Conservation (phyloP, 2,329 filamentous ascomycete species). For the Aspergillus flavus region DNA sequence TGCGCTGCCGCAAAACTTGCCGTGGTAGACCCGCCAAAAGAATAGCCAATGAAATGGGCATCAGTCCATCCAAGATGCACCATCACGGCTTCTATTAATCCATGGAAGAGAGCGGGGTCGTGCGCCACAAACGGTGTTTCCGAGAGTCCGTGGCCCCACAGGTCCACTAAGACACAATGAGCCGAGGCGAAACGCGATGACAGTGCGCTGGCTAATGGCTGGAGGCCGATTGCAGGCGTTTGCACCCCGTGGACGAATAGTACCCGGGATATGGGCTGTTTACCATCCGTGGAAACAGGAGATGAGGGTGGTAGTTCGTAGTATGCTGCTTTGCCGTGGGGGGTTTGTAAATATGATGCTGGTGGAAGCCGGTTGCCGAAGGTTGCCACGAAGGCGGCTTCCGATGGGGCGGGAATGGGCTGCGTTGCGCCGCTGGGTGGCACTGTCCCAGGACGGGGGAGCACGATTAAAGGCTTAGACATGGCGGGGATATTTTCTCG, state of each 20-base stretch:
- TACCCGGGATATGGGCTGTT: conserved; percentile 28
- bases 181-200: conserved; percentile 38
- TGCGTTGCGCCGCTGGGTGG: neutral
- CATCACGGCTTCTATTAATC: conserved; percentile 45
- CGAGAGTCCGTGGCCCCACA: conserved; percentile 58
- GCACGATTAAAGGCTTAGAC: conserved; percentile 16
- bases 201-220: conserved; percentile 45
- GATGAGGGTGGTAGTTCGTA: conserved; percentile 18
- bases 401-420: conserved; percentile 26
- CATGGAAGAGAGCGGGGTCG: conserved; percentile 46
- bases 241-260: conserved; percentile 56
- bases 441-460: conserved; percentile 23
- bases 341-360: conserved; percentile 26
- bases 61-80: conserved; percentile 44
- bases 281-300: neutral
- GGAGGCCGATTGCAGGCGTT: conserved; percentile 53
- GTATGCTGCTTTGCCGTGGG: conserved; percentile 22
- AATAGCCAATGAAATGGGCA: conserved; percentile 54
- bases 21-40: conserved; percentile 50
- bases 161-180: conserved; percentile 50
- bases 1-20: conserved; percentile 42
- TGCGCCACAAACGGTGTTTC: conserved; percentile 52
- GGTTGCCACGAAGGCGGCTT: conserved; percentile 23
- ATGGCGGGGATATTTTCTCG: conserved; percentile 1
- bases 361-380: conserved; percentile 26